A percentile compares a stretch with the other conserved stretches of the same genome.
Conservation (phyloP, 2,329 filamentous ascomycete genomes). For the Cryoendolithus antarcticus region DNA sequence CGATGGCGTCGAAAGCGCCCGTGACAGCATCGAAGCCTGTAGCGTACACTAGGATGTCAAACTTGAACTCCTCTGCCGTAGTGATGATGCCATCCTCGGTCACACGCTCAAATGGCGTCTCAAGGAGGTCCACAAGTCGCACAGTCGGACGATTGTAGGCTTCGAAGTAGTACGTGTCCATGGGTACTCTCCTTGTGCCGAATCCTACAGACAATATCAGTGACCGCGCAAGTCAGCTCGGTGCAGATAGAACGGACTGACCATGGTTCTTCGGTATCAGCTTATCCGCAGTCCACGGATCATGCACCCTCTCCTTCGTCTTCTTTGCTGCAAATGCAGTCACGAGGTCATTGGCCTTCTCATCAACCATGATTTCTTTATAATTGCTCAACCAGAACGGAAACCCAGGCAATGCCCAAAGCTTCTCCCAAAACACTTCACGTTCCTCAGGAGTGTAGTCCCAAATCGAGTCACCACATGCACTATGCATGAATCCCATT, state of each 20-base stretch:
- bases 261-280: constrained; percentile 9
- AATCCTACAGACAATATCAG: background rate
- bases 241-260: too few relatives aligned
- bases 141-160: constrained; percentile 35
- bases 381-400: constrained; percentile 33
- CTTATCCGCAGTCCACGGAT: constrained; percentile 32
- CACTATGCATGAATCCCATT: constrained; percentile 45
- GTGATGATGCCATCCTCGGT: constrained; percentile 33
- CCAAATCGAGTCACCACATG: constrained; percentile 38
- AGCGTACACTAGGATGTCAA: constrained; percentile 32
- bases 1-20: constrained; percentile 22
- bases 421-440: constrained; percentile 30
- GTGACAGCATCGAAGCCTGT: constrained; percentile 32
- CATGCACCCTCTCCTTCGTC: constrained; percentile 28
- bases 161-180: constrained; percentile 41
- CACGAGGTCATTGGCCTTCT: constrained; percentile 28
- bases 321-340: constrained; percentile 36
- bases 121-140: constrained; percentile 34
- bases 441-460: constrained; percentile 30
- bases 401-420: constrained; percentile 23
- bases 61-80: constrained; percentile 26
- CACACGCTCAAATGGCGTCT: constrained; percentile 30
- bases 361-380: constrained; percentile 25
- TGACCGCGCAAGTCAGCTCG: too few relatives aligned
- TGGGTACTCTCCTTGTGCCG: constrained; percentile 14